Percentiles rank a stretch among this genome's conserved stretches.
These are phyloP conservation scores for Pythium oligandrum DNA, from an alignment of 352 stramenopile species.

Conservation along the genomic window DNA sequence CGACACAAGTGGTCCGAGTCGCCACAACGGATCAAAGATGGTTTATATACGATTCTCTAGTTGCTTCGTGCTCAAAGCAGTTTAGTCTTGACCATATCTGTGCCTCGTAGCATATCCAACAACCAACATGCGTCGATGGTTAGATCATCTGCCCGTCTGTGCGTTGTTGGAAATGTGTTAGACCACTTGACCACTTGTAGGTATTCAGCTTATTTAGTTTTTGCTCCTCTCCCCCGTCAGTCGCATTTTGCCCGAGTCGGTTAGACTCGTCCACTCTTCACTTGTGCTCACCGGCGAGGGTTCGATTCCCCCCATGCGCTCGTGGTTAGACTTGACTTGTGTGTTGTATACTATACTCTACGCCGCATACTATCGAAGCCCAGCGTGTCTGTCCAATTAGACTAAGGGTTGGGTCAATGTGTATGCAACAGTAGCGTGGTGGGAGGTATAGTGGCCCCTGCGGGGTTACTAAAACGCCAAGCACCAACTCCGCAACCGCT, in stretches of 20 bases:
- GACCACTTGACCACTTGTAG: slow-evolving; percentile 4
- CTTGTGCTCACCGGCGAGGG: slow-evolving; percentile 21
- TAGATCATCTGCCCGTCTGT: no score
- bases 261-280: background rate
- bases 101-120: background rate
- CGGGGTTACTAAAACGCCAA: slow-evolving; percentile 16
- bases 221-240: background rate
- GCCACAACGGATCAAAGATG: no score
- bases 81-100: no score
- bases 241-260: slow-evolving; percentile 24
- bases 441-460: slow-evolving; percentile 17
- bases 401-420: slow-evolving; percentile 89
- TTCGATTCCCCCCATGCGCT: slow-evolving; percentile 45
- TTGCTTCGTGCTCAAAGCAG: no score
- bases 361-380: slow-evolving; percentile 83
- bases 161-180: no score
- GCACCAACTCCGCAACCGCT: slow-evolving; percentile 10
- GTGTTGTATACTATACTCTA: background rate
- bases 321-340: slow-evolving; percentile 4
- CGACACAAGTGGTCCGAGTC: no score
- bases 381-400: slow-evolving; percentile 86
- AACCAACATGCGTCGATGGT: no score
- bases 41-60: no score
- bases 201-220: slow-evolving; percentile 21
- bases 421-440: slow-evolving; percentile 61